Conservation (phyloP, 2,329 filamentous ascomycete species). For the Leptographium wingfieldii region DNA sequence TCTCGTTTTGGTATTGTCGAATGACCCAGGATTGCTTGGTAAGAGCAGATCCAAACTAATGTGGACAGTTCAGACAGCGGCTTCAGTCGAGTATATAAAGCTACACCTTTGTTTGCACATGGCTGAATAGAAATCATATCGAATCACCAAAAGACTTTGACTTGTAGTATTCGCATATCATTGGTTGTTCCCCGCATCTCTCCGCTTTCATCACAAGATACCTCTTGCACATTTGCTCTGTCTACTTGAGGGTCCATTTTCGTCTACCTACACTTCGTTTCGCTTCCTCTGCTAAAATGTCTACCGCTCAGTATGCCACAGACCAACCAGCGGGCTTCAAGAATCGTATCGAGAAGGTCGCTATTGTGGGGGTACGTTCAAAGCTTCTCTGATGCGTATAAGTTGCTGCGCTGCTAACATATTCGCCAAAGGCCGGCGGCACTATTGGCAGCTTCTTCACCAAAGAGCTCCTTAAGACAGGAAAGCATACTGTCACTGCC, state of each 20-base stretch:
- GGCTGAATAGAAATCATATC: too few species aligned
- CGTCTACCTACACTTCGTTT: neutral
- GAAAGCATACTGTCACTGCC: constrained; percentile 35
- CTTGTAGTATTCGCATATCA: neutral
- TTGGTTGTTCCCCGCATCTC: too few species aligned
- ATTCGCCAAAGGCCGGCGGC: constrained; percentile 14
- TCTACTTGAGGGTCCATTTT: neutral
- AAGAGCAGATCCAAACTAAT: neutral
- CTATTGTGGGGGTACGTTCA: constrained; percentile 14
- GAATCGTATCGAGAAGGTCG: constrained; percentile 15
- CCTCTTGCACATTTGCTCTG: too few species aligned
- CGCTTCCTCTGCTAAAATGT: neutral
- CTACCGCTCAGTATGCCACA: constrained; percentile 13
- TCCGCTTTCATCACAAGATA: too few species aligned
- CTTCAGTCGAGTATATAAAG: neutral
- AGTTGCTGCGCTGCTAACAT: neutral
- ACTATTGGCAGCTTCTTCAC: constrained; percentile 13
- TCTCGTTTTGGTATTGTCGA: neutral
- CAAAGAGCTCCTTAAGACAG: constrained; percentile 14
- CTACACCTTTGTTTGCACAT: neutral
- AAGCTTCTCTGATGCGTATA: neutral
- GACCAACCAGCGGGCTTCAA: constrained; percentile 17
- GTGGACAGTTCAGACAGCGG: neutral
- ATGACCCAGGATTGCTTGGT: neutral
- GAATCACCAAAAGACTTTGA: too few species aligned